phyloP scores from a whole-genome alignment of 2,329 filamentous ascomycete species.

The Clonostachys rhizophaga region DNA sequence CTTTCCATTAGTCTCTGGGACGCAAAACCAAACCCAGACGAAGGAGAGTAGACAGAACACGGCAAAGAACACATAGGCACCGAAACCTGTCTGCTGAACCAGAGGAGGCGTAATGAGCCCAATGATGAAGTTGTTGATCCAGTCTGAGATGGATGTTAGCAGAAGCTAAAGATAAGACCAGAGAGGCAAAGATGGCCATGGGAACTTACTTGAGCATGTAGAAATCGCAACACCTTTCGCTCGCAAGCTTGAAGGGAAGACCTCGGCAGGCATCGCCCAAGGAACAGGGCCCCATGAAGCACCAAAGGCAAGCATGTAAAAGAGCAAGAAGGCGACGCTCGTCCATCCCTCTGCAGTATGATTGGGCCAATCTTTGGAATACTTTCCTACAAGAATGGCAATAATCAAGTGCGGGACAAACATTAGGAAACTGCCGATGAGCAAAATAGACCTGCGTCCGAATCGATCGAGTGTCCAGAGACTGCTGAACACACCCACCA shows the following conservation, averaged over 20 bases:
- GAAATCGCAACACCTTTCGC: constrained; percentile 60
- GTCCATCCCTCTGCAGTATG: constrained; percentile 49
- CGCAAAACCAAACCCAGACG: constrained; percentile 44
- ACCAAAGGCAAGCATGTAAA: constrained; percentile 18
- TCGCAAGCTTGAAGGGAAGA: constrained; percentile 50
- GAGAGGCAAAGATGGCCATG: too few species aligned
- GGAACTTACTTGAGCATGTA: constrained; percentile 39
- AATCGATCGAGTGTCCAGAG: constrained; percentile 31
- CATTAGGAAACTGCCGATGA: constrained; percentile 44
- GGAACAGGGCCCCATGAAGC: constrained; percentile 22
- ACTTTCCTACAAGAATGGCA: constrained; percentile 42
- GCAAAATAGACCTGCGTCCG: constrained; percentile 35
- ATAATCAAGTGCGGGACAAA: constrained; percentile 44
- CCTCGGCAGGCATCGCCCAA: constrained; percentile 27
- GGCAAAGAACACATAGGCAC: constrained; percentile 56
- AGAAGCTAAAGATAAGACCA: not conserved
- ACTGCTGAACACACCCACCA: constrained; percentile 24
- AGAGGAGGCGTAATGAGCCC: constrained; percentile 53
- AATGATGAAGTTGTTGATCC: constrained; percentile 60
- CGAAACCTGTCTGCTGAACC: constrained; percentile 41
- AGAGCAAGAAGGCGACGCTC: constrained; percentile 32
- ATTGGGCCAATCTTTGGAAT: constrained; percentile 37
- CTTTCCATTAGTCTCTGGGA: constrained; percentile 48
- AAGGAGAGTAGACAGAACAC: constrained; percentile 44
- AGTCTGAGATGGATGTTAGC: constrained; percentile 23